Evolutionary conservation across 176 grass and related monocot species (phyloP).

Genomic region (Eleusine indica): DNA sequence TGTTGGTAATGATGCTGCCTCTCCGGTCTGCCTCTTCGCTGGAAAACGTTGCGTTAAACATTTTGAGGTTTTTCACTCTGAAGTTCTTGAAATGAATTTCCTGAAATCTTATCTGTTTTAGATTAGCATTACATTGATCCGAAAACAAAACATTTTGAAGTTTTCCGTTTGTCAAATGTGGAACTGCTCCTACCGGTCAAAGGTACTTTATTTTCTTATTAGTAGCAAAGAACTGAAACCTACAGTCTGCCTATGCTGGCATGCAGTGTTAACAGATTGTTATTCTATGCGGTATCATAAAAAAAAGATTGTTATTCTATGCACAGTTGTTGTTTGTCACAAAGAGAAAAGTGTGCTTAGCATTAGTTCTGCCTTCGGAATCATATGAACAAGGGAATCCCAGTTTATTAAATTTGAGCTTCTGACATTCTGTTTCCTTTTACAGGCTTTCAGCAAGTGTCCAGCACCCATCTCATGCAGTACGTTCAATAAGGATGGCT

Average conservation of each 20-base stretch:
- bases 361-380: background rate
- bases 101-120: background rate
- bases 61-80: too few species aligned
- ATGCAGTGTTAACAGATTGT: constrained; percentile 17
- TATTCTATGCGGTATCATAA: background rate
- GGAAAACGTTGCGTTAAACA: background rate
- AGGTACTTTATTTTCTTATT: constrained; percentile 15
- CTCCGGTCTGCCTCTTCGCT: background rate
- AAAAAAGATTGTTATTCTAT: background rate
- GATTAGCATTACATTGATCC: background rate
- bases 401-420: constrained; percentile 10
- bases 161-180: constrained; percentile 14
- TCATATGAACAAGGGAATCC: background rate
- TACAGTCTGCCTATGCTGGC: background rate
- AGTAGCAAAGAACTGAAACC: background rate
- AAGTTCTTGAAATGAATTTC: background rate
- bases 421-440: constrained; percentile 40
- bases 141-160: background rate
- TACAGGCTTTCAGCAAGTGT: constrained; percentile 78
- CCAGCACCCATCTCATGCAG: constrained; percentile 83
- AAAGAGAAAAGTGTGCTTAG: background rate
- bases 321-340: background rate
- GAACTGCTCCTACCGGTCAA: background rate
- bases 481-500: constrained; percentile 91
- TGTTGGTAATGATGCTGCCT: background rate